These are phyloP conservation scores for Allantophomopsis lycopodina DNA, from an alignment of 2,329 filamentous ascomycete genomes.

Conservation along the genomic window DNA sequence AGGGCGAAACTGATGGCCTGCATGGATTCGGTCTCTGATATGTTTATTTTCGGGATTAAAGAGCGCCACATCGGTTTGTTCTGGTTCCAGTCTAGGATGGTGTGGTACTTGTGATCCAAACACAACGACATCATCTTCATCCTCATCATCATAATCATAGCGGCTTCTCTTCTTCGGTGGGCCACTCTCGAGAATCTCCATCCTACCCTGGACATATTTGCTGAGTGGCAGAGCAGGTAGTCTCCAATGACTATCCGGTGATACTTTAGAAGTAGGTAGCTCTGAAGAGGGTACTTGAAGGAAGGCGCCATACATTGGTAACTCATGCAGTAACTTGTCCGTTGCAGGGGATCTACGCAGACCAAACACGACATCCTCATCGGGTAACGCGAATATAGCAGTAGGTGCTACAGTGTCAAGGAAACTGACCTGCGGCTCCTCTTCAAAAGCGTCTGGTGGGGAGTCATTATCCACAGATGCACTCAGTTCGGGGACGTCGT, in stretches of 20 bases:
- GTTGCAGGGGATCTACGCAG: conserved; percentile 61
- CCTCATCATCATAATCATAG: conserved; percentile 69
- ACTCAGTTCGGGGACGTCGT: conserved; percentile 51
- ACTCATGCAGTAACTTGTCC: conserved; percentile 64
- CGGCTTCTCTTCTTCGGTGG: conserved; percentile 66
- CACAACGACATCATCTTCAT: conserved; percentile 38
- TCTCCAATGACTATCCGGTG: conserved; percentile 61
- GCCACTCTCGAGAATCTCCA: conserved; percentile 52
- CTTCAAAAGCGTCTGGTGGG: conserved; percentile 27
- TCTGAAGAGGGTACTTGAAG: conserved; percentile 44
- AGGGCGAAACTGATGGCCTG: conserved; percentile 83
- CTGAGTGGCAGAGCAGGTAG: conserved; percentile 71
- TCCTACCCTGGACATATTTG: conserved; percentile 72
- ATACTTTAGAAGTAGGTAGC: conserved; percentile 38
- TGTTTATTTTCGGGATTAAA: conserved; percentile 84
- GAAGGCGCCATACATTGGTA: conserved; percentile 65
- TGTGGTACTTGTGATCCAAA: conserved; percentile 14
- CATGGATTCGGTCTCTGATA: conserved; percentile 80
- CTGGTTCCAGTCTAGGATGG: conserved; percentile 40
- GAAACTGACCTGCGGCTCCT: conserved; percentile 15
- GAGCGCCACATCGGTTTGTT: conserved; percentile 66
- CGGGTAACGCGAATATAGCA: conserved; percentile 69
- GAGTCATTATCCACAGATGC: conserved; percentile 48
- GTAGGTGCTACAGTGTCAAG: conserved; percentile 48
- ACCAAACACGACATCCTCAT: conserved; percentile 70